A percentile compares a stretch with the other conserved stretches of the same genome.
Conservation (phyloP, 2,329 filamentous ascomycete species). For the Penicillium sp. region DNA sequence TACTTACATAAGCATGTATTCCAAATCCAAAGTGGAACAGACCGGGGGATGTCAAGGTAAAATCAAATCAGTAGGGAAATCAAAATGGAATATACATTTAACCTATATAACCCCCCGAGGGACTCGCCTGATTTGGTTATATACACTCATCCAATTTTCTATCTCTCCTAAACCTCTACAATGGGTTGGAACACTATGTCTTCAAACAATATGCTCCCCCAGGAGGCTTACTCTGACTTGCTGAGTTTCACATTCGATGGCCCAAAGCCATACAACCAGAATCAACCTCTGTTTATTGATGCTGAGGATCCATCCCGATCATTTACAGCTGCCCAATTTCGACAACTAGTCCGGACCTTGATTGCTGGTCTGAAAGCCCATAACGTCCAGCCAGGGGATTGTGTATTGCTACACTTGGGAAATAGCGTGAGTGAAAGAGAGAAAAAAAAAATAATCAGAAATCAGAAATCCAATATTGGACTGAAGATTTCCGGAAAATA, state of each 20-base stretch:
- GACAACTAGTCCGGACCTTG: constrained; percentile 34
- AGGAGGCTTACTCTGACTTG: constrained; percentile 35
- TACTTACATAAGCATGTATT: constrained; percentile 15
- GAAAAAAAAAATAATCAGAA: neutral
- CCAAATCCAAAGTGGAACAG: constrained; percentile 6
- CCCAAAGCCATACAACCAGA: constrained; percentile 32
- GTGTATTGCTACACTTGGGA: constrained; percentile 42
- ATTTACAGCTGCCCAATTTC: constrained; percentile 36
- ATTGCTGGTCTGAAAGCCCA: constrained; percentile 41
- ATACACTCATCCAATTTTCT: too few species aligned
- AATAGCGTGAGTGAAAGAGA: constrained; percentile 37
- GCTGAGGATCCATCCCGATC: constrained; percentile 38
- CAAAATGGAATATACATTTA: neutral
- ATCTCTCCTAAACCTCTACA: neutral
- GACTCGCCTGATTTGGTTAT: neutral
- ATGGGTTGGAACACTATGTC: constrained; percentile 3
- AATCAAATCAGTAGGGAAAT: neutral
- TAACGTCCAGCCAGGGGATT: constrained; percentile 40
- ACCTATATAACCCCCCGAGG: constrained; percentile 1
- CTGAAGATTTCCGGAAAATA: neutral
- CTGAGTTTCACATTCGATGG: constrained; percentile 42
- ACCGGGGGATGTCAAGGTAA: neutral
- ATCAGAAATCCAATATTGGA: neutral
- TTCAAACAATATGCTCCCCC: constrained; percentile 9
- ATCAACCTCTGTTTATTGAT: constrained; percentile 43